Conservation (phyloP, 73 alveolate genomes). For the Symbiodinium natans region DNA sequence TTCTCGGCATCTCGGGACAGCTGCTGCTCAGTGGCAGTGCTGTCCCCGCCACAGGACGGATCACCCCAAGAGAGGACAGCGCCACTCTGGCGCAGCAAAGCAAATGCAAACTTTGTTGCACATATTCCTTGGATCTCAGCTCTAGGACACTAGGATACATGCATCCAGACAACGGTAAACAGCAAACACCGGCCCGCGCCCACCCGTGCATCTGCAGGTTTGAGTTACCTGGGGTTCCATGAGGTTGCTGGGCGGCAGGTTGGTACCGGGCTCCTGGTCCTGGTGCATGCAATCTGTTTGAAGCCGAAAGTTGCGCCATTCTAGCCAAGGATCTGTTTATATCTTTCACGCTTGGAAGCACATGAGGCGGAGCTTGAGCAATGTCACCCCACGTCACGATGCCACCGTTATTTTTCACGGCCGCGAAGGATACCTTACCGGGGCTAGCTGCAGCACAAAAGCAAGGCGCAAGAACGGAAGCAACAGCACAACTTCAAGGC, state of each 20-base stretch:
- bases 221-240: too few species aligned
- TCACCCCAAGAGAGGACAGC: constrained; percentile 82
- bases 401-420: constrained; percentile 52
- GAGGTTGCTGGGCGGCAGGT: too few species aligned
- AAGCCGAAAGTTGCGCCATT: too few species aligned
- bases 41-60: constrained; percentile 51
- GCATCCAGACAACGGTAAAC: too few species aligned
- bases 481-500: too few species aligned
- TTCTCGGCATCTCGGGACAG: constrained; percentile 1
- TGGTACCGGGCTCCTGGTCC: too few species aligned
- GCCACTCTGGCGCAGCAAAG: constrained; percentile 19
- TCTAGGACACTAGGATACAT: too few species aligned
- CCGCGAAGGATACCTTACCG: constrained; percentile 35
- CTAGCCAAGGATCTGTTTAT: constrained; percentile 3
- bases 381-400: constrained; percentile 71
- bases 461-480: too few species aligned
- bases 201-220: too few species aligned
- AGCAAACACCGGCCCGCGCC: too few species aligned
- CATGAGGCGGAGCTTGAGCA: constrained; percentile 38
- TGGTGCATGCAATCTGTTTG: too few species aligned
- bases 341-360: constrained; percentile 55
- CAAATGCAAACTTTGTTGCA: constrained; percentile 76
- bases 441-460: background rate
- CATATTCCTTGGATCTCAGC: constrained; percentile 26
- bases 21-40: constrained; percentile 8